Conservation (phyloP, 345 rosid species). For the Citrus unshiu region DNA sequence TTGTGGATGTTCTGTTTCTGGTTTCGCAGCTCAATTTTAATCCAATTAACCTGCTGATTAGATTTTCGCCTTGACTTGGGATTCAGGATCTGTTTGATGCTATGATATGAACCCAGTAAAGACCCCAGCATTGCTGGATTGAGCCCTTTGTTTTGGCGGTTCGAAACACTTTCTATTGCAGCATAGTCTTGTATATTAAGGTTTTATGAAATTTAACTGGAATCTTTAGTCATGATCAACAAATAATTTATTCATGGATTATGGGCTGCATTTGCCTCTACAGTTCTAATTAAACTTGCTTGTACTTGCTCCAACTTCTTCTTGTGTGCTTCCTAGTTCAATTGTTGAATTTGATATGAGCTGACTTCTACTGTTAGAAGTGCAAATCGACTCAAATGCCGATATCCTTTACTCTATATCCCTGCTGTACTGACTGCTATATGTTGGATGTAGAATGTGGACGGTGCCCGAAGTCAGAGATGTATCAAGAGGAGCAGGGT, state of each 20-base stretch:
- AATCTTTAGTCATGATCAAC: not conserved
- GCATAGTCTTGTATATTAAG: not conserved
- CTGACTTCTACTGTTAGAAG: not conserved
- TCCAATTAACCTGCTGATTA: not conserved
- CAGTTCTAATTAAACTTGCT: not conserved
- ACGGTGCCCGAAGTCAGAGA: constrained; percentile 63
- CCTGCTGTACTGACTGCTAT: constrained; percentile 13
- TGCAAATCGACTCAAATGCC: not conserved
- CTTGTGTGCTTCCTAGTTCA: not conserved
- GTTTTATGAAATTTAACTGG: not conserved
- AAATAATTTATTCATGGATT: not conserved
- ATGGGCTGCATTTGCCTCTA: not conserved
- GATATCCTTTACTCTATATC: not conserved
- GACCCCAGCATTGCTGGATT: not conserved
- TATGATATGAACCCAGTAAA: not conserved
- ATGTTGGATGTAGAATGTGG: constrained; percentile 62
- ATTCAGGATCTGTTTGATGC: not conserved
- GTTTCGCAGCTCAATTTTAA: not conserved
- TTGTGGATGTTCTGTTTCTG: not conserved
- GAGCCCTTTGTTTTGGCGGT: not conserved
- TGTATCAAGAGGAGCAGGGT: constrained; percentile 30
- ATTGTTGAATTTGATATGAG: not conserved
- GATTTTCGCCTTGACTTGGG: not conserved
- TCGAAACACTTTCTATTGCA: not conserved
- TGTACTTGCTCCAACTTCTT: not conserved